These are phyloP conservation scores for Gaillardinia entomophila DNA, from an alignment of 805 yeast genomes.

Conservation along the genomic window DNA sequence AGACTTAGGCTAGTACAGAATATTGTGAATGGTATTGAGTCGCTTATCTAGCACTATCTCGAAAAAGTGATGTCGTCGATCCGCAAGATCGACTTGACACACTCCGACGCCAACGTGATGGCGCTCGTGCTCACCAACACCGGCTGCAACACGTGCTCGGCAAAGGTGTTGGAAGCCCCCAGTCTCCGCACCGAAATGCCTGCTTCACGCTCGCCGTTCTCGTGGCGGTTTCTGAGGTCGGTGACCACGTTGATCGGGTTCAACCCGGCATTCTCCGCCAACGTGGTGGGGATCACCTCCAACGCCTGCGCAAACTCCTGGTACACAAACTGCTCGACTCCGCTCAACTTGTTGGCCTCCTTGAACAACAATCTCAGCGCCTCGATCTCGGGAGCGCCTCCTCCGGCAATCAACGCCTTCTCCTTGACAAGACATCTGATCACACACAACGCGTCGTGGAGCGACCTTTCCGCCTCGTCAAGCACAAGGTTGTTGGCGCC, in stretches of 20 bases:
- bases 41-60: conserved; percentile 3
- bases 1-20: neutral
- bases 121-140: conserved; percentile 93
- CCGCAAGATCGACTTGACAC: conserved; percentile 91
- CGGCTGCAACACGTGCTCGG: conserved; percentile 95
- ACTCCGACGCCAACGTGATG: conserved; percentile 89
- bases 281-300: conserved; percentile 88
- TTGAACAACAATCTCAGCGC: conserved; percentile 67
- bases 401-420: conserved; percentile 92
- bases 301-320: conserved; percentile 87
- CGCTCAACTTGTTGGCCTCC: conserved; percentile 68
- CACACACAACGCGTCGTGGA: conserved; percentile 97
- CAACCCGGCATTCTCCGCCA: conserved; percentile 93
- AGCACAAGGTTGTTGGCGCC: conserved; percentile 89
- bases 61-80: conserved; percentile 91
- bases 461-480: conserved; percentile 95
- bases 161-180: conserved; percentile 84
- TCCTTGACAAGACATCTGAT: conserved; percentile 82
- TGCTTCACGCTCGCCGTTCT: conserved; percentile 84
- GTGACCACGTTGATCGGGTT: conserved; percentile 89
- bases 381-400: conserved; percentile 97
- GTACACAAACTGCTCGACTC: conserved; percentile 87
- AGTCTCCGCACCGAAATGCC: conserved; percentile 94
- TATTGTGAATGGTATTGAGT: neutral
- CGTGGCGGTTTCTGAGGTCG: conserved; percentile 87